Evolutionary conservation across 352 stramenopile genomes (phyloP).

Genomic region (Phytophthora pluvialis): DNA sequence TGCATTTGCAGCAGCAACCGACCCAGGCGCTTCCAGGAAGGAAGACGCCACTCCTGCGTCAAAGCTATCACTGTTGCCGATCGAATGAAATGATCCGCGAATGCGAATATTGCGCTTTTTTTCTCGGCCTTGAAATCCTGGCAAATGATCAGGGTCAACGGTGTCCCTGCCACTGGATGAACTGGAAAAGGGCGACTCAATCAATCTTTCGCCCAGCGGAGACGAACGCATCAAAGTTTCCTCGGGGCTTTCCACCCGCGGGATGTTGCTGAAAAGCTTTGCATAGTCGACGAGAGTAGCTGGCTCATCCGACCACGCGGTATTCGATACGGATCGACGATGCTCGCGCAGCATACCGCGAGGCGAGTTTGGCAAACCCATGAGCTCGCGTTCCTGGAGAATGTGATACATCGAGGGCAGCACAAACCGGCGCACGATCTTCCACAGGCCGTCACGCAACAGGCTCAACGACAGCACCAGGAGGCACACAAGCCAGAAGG

Average conservation of each 20-base stretch:
- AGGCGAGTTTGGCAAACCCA: conserved; percentile 66
- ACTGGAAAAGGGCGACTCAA: conserved; percentile 34
- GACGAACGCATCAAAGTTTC: conserved; percentile 66
- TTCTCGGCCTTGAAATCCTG: conserved; percentile 25
- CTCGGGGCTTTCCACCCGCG: conserved; percentile 55
- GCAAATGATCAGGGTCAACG: conserved; percentile 20
- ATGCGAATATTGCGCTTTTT: conserved; percentile 53
- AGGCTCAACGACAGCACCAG: conserved; percentile 70
- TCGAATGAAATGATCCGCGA: conserved; percentile 60
- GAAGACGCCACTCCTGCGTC: conserved; percentile 23
- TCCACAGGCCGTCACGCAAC: conserved; percentile 77
- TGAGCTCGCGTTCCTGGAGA: conserved; percentile 74
- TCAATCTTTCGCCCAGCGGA: conserved; percentile 64
- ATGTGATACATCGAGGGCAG: conserved; percentile 82
- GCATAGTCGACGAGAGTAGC: conserved; percentile 56
- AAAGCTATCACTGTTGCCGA: conserved; percentile 24
- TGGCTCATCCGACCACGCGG: conserved; percentile 50
- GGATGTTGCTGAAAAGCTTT: conserved; percentile 54
- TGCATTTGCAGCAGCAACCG: conserved; percentile 17
- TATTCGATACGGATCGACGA: conserved; percentile 17
- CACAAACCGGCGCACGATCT: conserved; percentile 66
- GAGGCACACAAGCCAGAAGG: conserved; percentile 67
- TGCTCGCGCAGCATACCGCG: conserved; percentile 56
- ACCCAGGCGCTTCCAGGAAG: conserved; percentile 25
- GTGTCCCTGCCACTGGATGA: conserved; percentile 24